phyloP scores from a whole-genome alignment of 2,329 filamentous ascomycete genomes.

The Fusarium sp. region DNA sequence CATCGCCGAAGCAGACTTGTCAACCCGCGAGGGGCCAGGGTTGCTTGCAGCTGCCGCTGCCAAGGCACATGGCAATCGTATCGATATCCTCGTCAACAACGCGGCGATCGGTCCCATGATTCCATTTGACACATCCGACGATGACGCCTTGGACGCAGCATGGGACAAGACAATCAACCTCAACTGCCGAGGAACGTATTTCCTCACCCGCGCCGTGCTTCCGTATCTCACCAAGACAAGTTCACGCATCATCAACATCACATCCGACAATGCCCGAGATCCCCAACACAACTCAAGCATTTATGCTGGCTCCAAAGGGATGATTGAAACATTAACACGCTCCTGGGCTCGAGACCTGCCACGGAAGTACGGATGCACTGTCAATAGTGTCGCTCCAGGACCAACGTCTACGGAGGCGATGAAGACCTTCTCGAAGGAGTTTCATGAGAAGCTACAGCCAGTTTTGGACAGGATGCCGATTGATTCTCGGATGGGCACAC shows the following conservation, averaged over 20 bases:
- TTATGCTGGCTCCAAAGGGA: neutral
- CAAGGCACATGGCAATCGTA: neutral
- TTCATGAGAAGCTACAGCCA: neutral
- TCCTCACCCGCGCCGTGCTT: neutral
- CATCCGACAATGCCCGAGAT: neutral
- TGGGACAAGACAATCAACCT: neutral
- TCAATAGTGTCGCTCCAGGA: neutral
- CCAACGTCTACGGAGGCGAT: neutral
- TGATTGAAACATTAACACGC: neutral
- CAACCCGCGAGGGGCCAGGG: neutral
- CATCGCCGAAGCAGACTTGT: neutral
- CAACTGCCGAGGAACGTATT: neutral
- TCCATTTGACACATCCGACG: neutral
- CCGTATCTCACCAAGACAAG: neutral
- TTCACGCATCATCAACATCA: neutral
- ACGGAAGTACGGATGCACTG: neutral
- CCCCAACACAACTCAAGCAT: neutral
- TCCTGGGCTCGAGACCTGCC: neutral
- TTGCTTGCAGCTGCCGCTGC: neutral
- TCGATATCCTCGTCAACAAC: neutral
- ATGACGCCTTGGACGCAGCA: neutral
- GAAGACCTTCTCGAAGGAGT: neutral
- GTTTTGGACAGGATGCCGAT: neutral
- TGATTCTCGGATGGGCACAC: neutral
- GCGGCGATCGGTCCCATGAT: neutral